Conservation (phyloP, 177 flowering plant genomes). For the Vitis hybrid region DNA sequence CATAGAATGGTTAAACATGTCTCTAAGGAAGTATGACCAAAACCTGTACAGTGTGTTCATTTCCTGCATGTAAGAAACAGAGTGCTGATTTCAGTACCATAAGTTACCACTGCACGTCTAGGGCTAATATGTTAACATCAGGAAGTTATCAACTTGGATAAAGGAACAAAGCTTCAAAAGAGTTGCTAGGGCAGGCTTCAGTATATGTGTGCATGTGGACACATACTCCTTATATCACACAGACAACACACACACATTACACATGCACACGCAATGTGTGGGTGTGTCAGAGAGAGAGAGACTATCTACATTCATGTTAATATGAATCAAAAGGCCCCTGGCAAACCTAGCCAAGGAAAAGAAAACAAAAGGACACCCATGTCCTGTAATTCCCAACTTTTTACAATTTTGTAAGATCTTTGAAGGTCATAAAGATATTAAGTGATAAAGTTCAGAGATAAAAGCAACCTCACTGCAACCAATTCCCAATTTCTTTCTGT, state of each 20-base stretch:
- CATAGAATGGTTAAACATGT: conserved; percentile 72
- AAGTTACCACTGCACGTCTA: neutral
- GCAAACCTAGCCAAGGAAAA: neutral
- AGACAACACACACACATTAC: too few species aligned
- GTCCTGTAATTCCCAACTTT: too few species aligned
- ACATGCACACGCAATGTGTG: too few species aligned
- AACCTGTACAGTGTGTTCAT: conserved; percentile 94
- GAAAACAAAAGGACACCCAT: neutral
- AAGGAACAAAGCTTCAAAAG: too few species aligned
- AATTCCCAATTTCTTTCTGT: conserved; percentile 81
- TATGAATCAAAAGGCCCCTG: too few species aligned
- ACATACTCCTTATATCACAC: too few species aligned
- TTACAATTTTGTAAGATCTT: neutral
- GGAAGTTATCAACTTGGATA: neutral
- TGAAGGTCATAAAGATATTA: neutral
- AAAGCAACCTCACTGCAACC: conserved; percentile 94
- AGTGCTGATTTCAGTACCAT: neutral
- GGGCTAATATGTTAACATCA: too few species aligned
- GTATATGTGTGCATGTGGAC: too few species aligned
- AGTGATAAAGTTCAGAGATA: conserved; percentile 4
- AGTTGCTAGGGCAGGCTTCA: too few species aligned
- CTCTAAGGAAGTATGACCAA: conserved; percentile 89
- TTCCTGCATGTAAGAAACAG: conserved; percentile 60
- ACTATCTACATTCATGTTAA: too few species aligned
- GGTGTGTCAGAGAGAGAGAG: too few species aligned